These are phyloP conservation scores for Mycena rebaudengoi DNA, from an alignment of 768 basidiomycete genomes.

Conservation along the genomic window DNA sequence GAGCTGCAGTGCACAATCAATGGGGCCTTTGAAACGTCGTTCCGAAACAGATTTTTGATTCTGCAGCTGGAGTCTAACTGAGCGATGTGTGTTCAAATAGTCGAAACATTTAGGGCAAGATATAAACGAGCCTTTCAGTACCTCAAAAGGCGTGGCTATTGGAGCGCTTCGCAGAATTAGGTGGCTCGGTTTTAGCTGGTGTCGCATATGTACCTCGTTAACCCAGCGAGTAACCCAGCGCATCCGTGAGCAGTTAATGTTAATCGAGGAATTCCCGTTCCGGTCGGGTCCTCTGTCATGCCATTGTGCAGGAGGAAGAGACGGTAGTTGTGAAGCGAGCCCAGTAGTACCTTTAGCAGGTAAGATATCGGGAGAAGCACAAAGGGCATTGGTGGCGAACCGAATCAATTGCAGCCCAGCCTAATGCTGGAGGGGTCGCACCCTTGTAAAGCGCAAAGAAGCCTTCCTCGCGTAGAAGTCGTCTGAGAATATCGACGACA, in stretches of 20 bases:
- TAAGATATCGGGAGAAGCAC: background rate
- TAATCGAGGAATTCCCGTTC: constrained; percentile 58
- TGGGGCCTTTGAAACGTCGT: constrained; percentile 69
- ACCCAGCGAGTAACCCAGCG: constrained; percentile 73
- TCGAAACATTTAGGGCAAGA: background rate
- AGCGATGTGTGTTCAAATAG: constrained; percentile 9
- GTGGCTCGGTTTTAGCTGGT: background rate
- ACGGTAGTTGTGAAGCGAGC: constrained; percentile 78
- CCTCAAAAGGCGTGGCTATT: constrained; percentile 81
- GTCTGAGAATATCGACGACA: constrained; percentile 2
- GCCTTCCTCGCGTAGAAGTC: constrained; percentile 49
- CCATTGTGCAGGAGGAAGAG: constrained; percentile 61
- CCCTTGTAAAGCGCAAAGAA: constrained; percentile 77
- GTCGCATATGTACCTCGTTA: constrained; percentile 61
- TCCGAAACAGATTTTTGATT: constrained; percentile 57
- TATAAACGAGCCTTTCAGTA: constrained; percentile 65
- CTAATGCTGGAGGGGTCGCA: constrained; percentile 74
- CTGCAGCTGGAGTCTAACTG: constrained; percentile 77
- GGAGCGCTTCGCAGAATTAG: constrained; percentile 54
- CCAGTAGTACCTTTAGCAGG: constrained; percentile 31
- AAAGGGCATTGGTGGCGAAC: constrained; percentile 51
- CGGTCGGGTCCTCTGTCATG: constrained; percentile 59
- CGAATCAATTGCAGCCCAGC: constrained; percentile 79
- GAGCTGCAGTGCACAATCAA: constrained; percentile 73
- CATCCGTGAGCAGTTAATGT: constrained; percentile 71